phyloP scores from a whole-genome alignment of 495 filamentous ascomycete genomes.

The Podospora didyma region DNA sequence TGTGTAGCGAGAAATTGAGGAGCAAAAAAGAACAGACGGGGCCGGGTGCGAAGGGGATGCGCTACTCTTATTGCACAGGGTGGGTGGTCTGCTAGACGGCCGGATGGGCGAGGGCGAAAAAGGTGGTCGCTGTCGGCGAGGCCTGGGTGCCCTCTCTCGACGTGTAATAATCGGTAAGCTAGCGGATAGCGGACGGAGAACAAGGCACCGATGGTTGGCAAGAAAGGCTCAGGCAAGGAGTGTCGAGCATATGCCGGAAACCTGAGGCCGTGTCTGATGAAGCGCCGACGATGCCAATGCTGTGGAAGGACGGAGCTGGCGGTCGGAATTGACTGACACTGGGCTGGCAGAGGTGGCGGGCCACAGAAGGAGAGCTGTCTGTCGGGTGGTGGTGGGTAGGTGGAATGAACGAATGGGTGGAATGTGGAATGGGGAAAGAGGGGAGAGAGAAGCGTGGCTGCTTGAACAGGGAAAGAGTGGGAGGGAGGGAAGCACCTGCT shows the following conservation, averaged over 20 bases:
- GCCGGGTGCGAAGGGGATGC: conserved; percentile 17
- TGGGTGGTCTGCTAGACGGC: conserved; percentile 18
- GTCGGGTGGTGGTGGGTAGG: background rate
- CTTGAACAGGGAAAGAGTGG: conserved; percentile 8
- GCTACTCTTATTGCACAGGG: conserved; percentile 29
- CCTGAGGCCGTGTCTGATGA: conserved; percentile 14
- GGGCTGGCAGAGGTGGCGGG: conserved; percentile 16
- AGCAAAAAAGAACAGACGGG: conserved; percentile 13
- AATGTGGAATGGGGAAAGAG: conserved; percentile 15
- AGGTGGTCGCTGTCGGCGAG: conserved; percentile 20
- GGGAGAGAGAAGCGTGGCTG: conserved; percentile 5
- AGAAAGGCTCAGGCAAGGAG: background rate
- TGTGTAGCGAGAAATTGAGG: conserved; percentile 12
- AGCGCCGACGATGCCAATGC: conserved; percentile 15
- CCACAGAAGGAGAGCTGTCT: conserved; percentile 12
- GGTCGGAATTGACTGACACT: conserved; percentile 14
- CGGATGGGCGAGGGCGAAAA: conserved; percentile 20
- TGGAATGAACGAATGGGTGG: conserved; percentile 8
- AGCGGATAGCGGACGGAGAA: background rate
- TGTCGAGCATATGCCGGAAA: conserved; percentile 7
- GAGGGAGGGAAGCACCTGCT: background rate
- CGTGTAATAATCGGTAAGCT: conserved; percentile 6
- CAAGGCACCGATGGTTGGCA: background rate
- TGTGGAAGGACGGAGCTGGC: conserved; percentile 23
- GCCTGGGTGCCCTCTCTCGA: background rate